Evolutionary conservation across 2,329 filamentous ascomycete genomes (phyloP).

Genomic region (Lasiodiplodia gonubiensis): DNA sequence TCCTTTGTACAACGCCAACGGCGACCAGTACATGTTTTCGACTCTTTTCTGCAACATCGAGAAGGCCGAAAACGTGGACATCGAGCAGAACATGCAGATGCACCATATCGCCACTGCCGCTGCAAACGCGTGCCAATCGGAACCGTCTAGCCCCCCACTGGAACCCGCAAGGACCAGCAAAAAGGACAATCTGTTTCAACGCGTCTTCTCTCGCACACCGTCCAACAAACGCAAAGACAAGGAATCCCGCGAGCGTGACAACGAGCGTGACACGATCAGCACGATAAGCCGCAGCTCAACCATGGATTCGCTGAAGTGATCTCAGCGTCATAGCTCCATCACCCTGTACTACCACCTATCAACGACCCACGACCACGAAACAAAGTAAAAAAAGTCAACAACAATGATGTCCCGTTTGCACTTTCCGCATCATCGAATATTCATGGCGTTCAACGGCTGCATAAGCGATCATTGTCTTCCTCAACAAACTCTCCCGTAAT

Average conservation of each 20-base stretch:
- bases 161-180: conserved; percentile 35
- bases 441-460: conserved; percentile 21
- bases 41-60: conserved; percentile 90
- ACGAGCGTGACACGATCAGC: conserved; percentile 30
- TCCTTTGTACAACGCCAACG: conserved; percentile 84
- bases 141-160: conserved; percentile 40
- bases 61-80: conserved; percentile 59
- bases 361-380: conserved; percentile 27
- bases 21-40: conserved; percentile 93
- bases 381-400: conserved; percentile 10
- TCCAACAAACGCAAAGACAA: conserved; percentile 48
- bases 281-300: conserved; percentile 45
- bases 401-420: conserved; percentile 8
- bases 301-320: conserved; percentile 34
- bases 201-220: conserved; percentile 51
- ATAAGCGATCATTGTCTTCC: conserved; percentile 23
- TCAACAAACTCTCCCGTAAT: conserved; percentile 21
- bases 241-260: conserved; percentile 42
- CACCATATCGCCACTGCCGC: conserved; percentile 24
- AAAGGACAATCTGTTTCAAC: conserved; percentile 47
- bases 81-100: conserved; percentile 37
- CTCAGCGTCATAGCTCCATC: conserved; percentile 5
- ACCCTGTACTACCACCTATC: conserved; percentile 14
- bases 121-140: conserved; percentile 34
- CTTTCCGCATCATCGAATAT: conserved; percentile 8